Base-by-base conservation (phyloP, 2,329 filamentous ascomycete genomes). In the Neofusicoccum laricinum region DNA sequence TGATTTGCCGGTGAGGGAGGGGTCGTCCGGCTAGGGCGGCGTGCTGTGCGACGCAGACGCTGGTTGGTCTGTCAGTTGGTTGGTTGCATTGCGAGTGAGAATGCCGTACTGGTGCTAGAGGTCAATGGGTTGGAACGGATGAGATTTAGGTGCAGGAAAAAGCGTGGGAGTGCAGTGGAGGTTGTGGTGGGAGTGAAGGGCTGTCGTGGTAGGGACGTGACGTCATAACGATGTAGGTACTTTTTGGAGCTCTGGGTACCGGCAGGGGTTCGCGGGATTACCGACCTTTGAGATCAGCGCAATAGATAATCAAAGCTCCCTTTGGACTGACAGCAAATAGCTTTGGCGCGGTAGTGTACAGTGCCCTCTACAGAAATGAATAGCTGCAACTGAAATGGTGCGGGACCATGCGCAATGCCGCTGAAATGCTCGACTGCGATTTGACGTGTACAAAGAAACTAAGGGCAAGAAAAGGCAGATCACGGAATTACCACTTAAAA, bases 351-450 rank as follows among this genome's bases (percentile, higher is more conserved):
- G 36, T 34, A 45, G 21, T 59, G 17, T 46, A 59, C 41, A 59
- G n/a, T 43, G 38, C 7, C 11, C 21, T 46, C 55, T 46, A 59
- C 40, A 19, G 50, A 61, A 32, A 32, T 61, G 43, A 25, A 25
- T 14, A 11, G 19, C 41, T 40, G 46, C 40, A 38, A 61, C 25
- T 49, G 58, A 17, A 50, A 12, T 46, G 45, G 19, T 17, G 25
- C 19, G 15, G 8, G 19, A 11, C 7, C 19, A 40, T 30, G 25
- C 45, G 46, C 15, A 38, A 50, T 50, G 58, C 58, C 58, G 58
- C 58, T 61, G 58, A 61, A 61, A 49, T 50, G 58, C 58, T 48
- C 58, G 46, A 61, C 19, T 30, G 41, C 55, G 14, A 34, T 19
- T 43, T 17, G 19, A 61, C 30, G 32, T 12, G 30, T 48, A 61